Base-by-base conservation (phyloP, 768 basidiomycete species). In the Panaeolus papilionaceus region DNA sequence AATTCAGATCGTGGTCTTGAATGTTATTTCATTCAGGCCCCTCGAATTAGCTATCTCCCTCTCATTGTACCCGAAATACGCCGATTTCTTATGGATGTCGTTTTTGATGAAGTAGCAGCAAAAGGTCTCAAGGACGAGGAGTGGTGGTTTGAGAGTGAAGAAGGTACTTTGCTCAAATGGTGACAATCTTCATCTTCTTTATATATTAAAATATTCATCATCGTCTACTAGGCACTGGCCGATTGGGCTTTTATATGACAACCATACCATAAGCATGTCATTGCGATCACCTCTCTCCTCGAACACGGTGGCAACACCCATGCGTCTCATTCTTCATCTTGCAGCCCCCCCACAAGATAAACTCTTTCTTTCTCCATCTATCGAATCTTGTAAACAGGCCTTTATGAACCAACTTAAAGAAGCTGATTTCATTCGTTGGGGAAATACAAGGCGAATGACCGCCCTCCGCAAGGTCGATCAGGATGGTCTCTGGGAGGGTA, bases 331-430 rank as follows among this genome's bases (percentile, higher is more conserved):
- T 58, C 85, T 98, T 28, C 97, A 98, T 75, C 87, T 98, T 38
- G 91, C 91, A 1, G 91, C 93, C 7, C 93, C 96, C 26, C 96
- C 95, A 4, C 86, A 85, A 7, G 95, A 96, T 68, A 96, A 92
- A 75, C 86, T 98, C 16, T 85, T 96, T 18, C 81, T 96, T 18
- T 85, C 92, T 0, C 91, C 95, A 4, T 88, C 87, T 66, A 81
- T 91, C 23, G 97, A 99, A 63, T 84, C 93, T 6, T 96, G 95
- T 82, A 96, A 96, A 75, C 92, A 93, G 70, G 90, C 93, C 3
- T 99, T 95, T 77, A 96, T 99, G 92, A 94, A 94, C 8, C 93
- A 96, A 75, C 78, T 97, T 51, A 98, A 99, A 75, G 97, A 99
- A 77, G 96, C 95, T 0, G 98, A 99, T 77, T 98, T 98, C 75